A percentile compares a stretch with the other conserved stretches of the same genome.
These are phyloP conservation scores for Fusarium sp. DNA, from an alignment of 2,329 filamentous ascomycete genomes.

Conservation along the genomic window DNA sequence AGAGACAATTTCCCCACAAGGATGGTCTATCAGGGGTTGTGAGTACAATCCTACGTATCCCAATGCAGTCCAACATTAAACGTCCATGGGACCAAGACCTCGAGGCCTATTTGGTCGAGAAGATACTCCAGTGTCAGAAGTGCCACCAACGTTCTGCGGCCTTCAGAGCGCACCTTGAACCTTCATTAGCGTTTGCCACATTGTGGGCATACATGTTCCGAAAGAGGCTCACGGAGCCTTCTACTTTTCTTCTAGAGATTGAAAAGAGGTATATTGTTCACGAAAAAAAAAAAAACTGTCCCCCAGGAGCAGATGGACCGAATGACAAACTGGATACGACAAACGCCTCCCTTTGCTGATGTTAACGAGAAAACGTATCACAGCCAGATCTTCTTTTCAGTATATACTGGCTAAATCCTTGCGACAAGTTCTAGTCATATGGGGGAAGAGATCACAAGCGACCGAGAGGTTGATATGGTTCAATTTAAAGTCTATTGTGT, in stretches of 20 bases:
- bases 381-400: no score
- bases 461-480: no score
- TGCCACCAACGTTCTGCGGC: fast-evolving
- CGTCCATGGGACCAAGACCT: fast-evolving
- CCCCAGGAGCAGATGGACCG: no score
- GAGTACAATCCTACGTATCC: no score
- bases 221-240: not conserved
- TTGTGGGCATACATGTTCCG: not conserved
- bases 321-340: no score
- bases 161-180: not conserved
- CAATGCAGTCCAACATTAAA: fast-evolving
- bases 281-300: no score
- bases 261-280: not conserved
- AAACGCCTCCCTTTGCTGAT: no score
- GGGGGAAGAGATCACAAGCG: no score
- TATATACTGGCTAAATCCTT: no score
- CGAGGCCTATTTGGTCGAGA: not conserved
- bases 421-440: no score
- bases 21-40: fast-evolving
- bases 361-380: no score
- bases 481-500: not conserved
- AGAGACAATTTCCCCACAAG: no score
- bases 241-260: fast-evolving
- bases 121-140: not conserved
- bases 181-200: not conserved